These are phyloP conservation scores for Phaeomoniella chlamydospora DNA, from an alignment of 2,329 filamentous ascomycete genomes.

Conservation along the genomic window DNA sequence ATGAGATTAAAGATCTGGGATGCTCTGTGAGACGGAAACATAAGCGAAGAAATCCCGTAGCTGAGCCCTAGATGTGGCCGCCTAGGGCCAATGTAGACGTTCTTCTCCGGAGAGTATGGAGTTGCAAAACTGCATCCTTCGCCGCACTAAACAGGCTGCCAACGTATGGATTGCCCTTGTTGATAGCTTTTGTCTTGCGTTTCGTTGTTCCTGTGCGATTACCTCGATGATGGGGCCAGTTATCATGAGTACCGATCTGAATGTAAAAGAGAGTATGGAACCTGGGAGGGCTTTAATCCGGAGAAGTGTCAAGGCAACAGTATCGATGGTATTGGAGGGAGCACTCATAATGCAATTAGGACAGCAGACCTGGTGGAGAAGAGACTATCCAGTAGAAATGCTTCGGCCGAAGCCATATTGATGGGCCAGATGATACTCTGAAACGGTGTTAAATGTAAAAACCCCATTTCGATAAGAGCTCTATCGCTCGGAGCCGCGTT, in stretches of 20 bases:
- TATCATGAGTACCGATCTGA: neutral
- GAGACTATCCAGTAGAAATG: neutral
- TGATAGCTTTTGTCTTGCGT: conserved; percentile 33
- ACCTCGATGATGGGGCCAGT: neutral
- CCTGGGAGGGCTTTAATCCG: neutral
- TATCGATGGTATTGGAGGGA: neutral
- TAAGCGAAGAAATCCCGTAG: neutral
- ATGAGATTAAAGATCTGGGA: conserved; percentile 4
- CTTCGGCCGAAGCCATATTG: neutral
- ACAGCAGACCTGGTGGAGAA: no score
- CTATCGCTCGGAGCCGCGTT: neutral
- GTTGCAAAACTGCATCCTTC: no score
- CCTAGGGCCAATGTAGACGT: no score
- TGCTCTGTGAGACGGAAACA: conserved; percentile 1
- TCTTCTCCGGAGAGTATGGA: no score
- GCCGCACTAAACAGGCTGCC: conserved; percentile 34
- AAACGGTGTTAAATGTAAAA: neutral
- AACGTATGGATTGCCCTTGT: conserved; percentile 37
- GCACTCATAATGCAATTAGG: no score
- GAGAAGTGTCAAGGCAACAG: neutral
- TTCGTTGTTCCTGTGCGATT: conserved; percentile 29
- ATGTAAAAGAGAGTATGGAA: neutral
- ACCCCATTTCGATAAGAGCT: neutral
- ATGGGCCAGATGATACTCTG: neutral
- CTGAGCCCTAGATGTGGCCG: no score